Evolutionary conservation across 116 monocot species (phyloP).

Genomic region (Papilionanthe hybrid): DNA sequence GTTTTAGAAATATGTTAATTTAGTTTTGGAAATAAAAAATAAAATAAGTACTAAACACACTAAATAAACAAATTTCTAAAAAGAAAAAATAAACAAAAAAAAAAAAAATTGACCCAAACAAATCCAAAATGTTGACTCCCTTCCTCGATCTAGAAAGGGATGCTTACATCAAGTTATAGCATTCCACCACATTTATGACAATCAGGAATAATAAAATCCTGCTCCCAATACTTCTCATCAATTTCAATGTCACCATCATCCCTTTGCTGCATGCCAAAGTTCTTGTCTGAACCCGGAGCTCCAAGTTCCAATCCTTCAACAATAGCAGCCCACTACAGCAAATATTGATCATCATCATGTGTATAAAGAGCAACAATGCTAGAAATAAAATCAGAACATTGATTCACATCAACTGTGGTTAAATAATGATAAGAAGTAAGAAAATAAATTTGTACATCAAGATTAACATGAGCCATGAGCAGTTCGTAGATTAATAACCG

Average conservation of each 20-base stretch:
- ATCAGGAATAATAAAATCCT: slow-evolving; percentile 77
- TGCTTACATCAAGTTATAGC: slow-evolving; percentile 90
- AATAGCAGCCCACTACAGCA: slow-evolving; percentile 78
- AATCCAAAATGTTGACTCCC: neutral
- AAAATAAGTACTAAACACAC: too few relatives aligned
- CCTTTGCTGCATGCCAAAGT: slow-evolving; percentile 91
- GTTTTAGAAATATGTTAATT: too few relatives aligned
- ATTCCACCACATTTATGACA: slow-evolving; percentile 78
- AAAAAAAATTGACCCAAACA: too few relatives aligned
- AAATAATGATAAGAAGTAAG: neutral
- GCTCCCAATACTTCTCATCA: slow-evolving; percentile 91
- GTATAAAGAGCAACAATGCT: neutral
- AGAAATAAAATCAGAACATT: neutral
- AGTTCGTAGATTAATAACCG: neutral
- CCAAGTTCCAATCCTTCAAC: slow-evolving; percentile 76
- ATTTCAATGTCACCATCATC: slow-evolving; percentile 99
- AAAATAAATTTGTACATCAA: neutral
- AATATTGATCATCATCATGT: slow-evolving; percentile 11
- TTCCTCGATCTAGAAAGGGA: neutral
- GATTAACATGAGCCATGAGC: neutral
- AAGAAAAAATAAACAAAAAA: too few relatives aligned
- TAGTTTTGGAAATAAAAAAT: too few relatives aligned
- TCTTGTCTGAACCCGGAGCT: slow-evolving; percentile 80
- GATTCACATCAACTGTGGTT: neutral
- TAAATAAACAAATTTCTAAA: too few relatives aligned